Evolutionary conservation across 371 early-diverging fungal genomes (phyloP).

Genomic region (Conidiobolus incongruus): DNA sequence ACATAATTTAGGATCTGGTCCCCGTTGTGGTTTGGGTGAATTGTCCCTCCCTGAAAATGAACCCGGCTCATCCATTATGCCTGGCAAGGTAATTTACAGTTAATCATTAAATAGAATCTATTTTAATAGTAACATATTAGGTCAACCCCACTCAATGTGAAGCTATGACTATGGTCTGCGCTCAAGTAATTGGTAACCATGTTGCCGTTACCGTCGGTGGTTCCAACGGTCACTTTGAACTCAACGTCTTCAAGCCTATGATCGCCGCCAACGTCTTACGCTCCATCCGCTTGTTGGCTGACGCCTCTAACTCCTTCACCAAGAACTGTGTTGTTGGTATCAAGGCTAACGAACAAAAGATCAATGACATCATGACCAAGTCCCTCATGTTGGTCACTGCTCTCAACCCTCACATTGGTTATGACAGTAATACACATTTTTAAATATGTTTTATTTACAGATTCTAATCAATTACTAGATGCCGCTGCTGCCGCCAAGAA

Average conservation of each 20-base stretch:
- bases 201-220: constrained; percentile 75
- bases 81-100: too few relatives aligned
- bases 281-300: constrained; percentile 61
- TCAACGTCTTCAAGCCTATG: constrained; percentile 95
- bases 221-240: constrained; percentile 87
- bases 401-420: constrained; percentile 72
- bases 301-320: constrained; percentile 67
- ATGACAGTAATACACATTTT: constrained; percentile 25
- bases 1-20: constrained; percentile 94
- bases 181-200: constrained; percentile 93
- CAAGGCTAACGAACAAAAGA: constrained; percentile 65
- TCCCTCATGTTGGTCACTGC: constrained; percentile 79
- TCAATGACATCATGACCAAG: constrained; percentile 63
- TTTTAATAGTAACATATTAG: too few relatives aligned
- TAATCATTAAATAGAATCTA: too few relatives aligned
- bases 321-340: constrained; percentile 85
- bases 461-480: constrained; percentile 12
- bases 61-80: constrained; percentile 96
- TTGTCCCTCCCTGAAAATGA: constrained; percentile 86
- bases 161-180: constrained; percentile 94
- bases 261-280: constrained; percentile 85
- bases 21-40: constrained; percentile 91
- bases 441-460: too few relatives aligned
- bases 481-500: constrained; percentile 88
- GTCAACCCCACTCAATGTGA: constrained; percentile 96